Evolutionary conservation across 2,329 filamentous ascomycete species (phyloP).

Genomic region (Xylaria sp.): DNA sequence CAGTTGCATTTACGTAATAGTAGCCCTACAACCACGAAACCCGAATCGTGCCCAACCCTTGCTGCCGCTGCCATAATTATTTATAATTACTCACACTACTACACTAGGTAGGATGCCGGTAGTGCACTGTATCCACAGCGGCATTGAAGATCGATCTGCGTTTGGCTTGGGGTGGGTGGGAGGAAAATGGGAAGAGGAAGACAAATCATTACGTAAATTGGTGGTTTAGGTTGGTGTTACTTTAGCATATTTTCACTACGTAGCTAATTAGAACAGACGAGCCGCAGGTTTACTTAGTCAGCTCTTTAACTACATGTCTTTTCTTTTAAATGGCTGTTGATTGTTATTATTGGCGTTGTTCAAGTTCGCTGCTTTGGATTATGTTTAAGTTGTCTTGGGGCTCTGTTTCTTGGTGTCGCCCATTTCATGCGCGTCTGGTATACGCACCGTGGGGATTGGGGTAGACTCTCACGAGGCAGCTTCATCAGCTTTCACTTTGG

Average conservation of each 20-base stretch:
- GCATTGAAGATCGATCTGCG: background rate
- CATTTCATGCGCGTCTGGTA: background rate
- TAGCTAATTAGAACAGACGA: slow-evolving; percentile 9
- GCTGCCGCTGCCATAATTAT: background rate
- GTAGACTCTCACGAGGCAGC: background rate
- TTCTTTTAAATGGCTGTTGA: background rate
- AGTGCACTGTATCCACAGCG: slow-evolving; percentile 6
- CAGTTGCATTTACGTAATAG: slow-evolving; percentile 13
- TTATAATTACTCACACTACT: background rate
- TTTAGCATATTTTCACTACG: slow-evolving; percentile 16
- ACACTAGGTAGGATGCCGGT: slow-evolving; percentile 5
- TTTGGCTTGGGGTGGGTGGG: background rate
- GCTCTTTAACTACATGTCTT: slow-evolving; percentile 24
- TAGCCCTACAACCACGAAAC: background rate
- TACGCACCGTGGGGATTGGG: background rate
- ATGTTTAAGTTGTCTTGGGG: background rate
- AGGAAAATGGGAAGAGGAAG: background rate
- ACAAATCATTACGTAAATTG: slow-evolving; percentile 33
- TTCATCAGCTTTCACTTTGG: background rate
- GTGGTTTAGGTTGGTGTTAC: slow-evolving; percentile 8
- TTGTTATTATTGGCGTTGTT: background rate
- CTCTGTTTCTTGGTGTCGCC: background rate
- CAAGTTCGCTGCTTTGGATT: background rate
- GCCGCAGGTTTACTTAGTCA: slow-evolving; percentile 17
- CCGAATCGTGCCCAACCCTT: background rate